Conservation (phyloP, 495 filamentous ascomycete species). For the Wilcoxina mikolae region DNA sequence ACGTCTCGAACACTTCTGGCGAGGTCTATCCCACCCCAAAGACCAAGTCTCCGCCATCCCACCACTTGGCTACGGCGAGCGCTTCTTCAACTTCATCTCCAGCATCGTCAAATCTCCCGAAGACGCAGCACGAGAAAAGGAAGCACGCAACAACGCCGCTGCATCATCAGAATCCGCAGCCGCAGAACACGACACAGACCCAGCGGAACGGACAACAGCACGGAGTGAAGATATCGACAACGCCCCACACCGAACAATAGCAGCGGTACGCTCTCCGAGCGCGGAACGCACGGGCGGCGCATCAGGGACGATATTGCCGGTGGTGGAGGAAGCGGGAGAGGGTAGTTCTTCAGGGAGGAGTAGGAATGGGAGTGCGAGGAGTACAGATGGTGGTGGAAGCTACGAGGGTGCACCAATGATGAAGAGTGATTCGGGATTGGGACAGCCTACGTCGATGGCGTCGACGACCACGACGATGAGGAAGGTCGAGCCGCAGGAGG, state of each 20-base stretch:
- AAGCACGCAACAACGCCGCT: constrained; percentile 35
- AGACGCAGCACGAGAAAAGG: constrained; percentile 53
- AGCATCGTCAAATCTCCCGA: constrained; percentile 79
- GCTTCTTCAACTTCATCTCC: constrained; percentile 85
- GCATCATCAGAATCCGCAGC: constrained; percentile 29
- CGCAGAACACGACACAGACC: constrained; percentile 31
- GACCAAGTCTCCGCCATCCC: constrained; percentile 86
- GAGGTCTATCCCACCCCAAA: constrained; percentile 67
- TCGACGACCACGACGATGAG: neutral
- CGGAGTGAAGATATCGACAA: neutral
- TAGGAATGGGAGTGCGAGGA: constrained; percentile 14
- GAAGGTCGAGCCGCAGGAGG: constrained; percentile 13
- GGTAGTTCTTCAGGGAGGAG: constrained; percentile 52
- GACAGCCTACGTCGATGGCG: neutral
- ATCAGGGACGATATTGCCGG: constrained; percentile 59
- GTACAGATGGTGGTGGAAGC: constrained; percentile 30
- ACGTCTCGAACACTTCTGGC: constrained; percentile 81
- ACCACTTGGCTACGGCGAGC: constrained; percentile 78
- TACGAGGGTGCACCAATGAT: constrained; percentile 27
- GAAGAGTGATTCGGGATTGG: constrained; percentile 31
- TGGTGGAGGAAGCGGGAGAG: constrained; percentile 84
- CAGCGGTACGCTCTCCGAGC: constrained; percentile 38
- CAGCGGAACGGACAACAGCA: constrained; percentile 1
- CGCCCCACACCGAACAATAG: constrained; percentile 36
- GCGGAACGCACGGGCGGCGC: constrained; percentile 40